A percentile compares a stretch with the other conserved stretches of the same genome.
phyloP scores from a whole-genome alignment of 257 asterid genomes.

The Orobanche coerulescens region DNA sequence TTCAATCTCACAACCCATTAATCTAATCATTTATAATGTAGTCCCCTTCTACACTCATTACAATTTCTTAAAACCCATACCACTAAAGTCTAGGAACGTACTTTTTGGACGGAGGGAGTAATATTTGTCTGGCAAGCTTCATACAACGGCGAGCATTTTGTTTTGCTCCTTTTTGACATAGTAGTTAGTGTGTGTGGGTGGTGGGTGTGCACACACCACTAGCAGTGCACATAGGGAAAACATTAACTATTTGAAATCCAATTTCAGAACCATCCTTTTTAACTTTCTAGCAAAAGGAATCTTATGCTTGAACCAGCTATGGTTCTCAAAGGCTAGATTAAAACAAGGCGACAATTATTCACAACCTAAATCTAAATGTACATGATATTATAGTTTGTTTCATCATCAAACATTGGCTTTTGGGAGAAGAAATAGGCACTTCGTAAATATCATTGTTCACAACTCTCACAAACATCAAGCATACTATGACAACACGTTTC shows the following conservation, averaged over 20 bases:
- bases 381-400: neutral
- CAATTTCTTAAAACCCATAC: no score
- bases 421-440: neutral
- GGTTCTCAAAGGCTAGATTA: neutral
- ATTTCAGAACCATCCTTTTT: neutral
- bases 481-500: no score
- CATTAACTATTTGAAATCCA: constrained; percentile 4
- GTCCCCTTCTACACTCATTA: no score
- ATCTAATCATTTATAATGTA: no score
- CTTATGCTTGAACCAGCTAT: neutral
- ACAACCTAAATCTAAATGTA: neutral
- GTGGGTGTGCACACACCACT: no score
- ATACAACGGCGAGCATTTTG: neutral
- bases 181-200: neutral
- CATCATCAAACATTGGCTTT: neutral
- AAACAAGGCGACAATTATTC: neutral
- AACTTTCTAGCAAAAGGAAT: neutral
- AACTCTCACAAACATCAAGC: no score
- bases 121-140: neutral
- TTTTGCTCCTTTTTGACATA: neutral
- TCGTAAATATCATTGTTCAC: neutral
- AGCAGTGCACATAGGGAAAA: neutral
- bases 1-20: no score
- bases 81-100: no score
- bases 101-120: no score